Base-by-base conservation (phyloP, 192 early-diverging fungal species). In the Linnemannia hyalina region DNA sequence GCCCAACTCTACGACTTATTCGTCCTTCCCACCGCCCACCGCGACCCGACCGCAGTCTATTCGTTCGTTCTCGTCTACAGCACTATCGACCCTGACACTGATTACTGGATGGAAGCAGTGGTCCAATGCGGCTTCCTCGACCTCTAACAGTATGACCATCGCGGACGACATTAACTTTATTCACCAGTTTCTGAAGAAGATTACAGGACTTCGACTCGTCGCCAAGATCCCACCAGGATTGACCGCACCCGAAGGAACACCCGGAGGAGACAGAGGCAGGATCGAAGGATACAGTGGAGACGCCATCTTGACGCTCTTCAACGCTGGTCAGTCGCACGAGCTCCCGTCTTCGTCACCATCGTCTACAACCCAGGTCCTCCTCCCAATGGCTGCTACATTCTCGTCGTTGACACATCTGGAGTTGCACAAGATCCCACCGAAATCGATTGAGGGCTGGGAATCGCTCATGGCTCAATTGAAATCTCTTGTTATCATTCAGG, bases 101-200 rank as follows among this genome's bases (percentile, higher is more conserved):
- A 87, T 88, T 65, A 83, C 88, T 4, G 88, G 88, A 47, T 90
- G 89, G 89, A 81, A 88, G 44, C 84, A 88, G n/a, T 90, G 89
- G 89, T 83, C 80, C 32, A 79, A 69, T 73, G 73, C 88, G 29
- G 84, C 84, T 4, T 75, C 78, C n/a, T 76, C 71, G 63, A 70
- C 38, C 44, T 16, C 65, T 54, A 73, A 73, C 15, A 41, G 68
- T 0, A 16, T 71, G 29, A 83, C 91, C 38, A 86, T 92, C 52
- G 72, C 89, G 40, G 84, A 89, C 46, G 92, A 93, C 29, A 87
- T 93, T 40, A 52, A 82, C 4, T 89, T 90, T 75, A 90, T 93
- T 40, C 89, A 90, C 82, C 77, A 80, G 52, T 83, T 88, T 60
- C 76, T 93, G n/a, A 81, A 84, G 38, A 82, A 82, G 36, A 85